Conservation (phyloP, 352 stramenopile genomes). For the Phytophthora citricola region DNA sequence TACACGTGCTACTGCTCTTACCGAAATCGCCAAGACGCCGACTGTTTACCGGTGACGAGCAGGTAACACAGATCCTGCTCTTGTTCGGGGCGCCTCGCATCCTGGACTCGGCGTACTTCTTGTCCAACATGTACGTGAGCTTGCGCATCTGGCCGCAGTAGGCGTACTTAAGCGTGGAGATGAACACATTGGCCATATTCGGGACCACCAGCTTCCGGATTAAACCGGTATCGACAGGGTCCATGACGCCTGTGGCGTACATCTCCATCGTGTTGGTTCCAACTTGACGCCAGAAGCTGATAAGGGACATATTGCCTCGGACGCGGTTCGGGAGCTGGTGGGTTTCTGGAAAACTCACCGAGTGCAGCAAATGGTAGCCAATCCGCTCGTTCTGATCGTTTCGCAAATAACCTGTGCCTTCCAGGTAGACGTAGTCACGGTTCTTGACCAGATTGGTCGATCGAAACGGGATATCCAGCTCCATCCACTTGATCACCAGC, state of each 20-base stretch:
- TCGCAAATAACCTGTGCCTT: slow-evolving; percentile 48
- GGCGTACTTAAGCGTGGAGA: slow-evolving; percentile 22
- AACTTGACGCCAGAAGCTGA: slow-evolving; percentile 40
- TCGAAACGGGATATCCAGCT: slow-evolving; percentile 32
- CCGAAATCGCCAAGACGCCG: slow-evolving; percentile 22
- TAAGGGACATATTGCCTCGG: slow-evolving; percentile 52
- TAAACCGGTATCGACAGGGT: slow-evolving; percentile 18
- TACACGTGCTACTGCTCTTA: slow-evolving; percentile 34
- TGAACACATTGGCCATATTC: slow-evolving; percentile 16
- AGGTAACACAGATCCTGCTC: slow-evolving; percentile 24
- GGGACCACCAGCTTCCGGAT: slow-evolving; percentile 17
- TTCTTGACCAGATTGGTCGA: slow-evolving; percentile 52
- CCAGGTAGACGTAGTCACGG: slow-evolving; percentile 64
- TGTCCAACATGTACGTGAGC: slow-evolving; percentile 35
- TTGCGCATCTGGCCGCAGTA: slow-evolving; percentile 57
- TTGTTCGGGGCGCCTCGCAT: slow-evolving; percentile 13
- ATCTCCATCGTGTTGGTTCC: slow-evolving; percentile 25
- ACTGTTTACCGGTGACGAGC: background rate
- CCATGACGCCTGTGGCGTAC: slow-evolving; percentile 20
- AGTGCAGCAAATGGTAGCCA: slow-evolving; percentile 69
- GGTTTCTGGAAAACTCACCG: slow-evolving; percentile 43
- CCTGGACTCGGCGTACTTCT: slow-evolving; percentile 15
- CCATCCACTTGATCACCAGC: slow-evolving; percentile 53
- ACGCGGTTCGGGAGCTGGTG: slow-evolving; percentile 31
- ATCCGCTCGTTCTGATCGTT: slow-evolving; percentile 47